A percentile compares a stretch with the other conserved stretches of the same genome.
phyloP scores from a whole-genome alignment of 495 filamentous ascomycete species.

The Xylaria telfairii region DNA sequence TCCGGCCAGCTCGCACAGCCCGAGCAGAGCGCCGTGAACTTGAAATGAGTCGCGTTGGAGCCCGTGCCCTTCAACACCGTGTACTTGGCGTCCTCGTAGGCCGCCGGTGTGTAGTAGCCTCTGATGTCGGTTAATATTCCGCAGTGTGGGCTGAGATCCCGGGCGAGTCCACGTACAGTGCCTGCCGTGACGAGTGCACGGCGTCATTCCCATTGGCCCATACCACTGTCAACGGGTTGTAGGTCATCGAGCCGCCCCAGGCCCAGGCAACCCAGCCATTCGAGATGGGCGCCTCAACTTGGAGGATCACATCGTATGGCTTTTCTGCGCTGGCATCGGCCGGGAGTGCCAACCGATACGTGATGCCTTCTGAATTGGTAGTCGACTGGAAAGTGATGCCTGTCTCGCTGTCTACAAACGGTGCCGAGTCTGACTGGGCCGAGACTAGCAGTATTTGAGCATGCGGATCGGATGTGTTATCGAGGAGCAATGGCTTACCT shows the following conservation, averaged over 20 bases:
- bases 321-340: constrained; percentile 39
- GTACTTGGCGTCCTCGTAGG: constrained; percentile 44
- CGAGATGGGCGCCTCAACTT: constrained; percentile 44
- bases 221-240: constrained; percentile 52
- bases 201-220: constrained; percentile 51
- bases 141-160: not conserved
- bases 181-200: constrained; percentile 47
- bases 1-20: constrained; percentile 54
- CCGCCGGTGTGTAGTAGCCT: constrained; percentile 51
- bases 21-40: constrained; percentile 50
- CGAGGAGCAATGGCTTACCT: constrained; percentile 2
- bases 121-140: constrained; percentile 33
- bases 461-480: not conserved
- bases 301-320: constrained; percentile 50
- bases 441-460: constrained; percentile 24
- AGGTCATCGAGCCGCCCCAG: constrained; percentile 56
- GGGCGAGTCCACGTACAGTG: constrained; percentile 43
- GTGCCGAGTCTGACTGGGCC: constrained; percentile 42
- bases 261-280: constrained; percentile 54
- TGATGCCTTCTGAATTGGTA: constrained; percentile 44
- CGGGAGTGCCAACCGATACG: constrained; percentile 50
- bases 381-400: constrained; percentile 50
- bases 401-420: constrained; percentile 46
- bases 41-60: constrained; percentile 55
- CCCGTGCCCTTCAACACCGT: constrained; percentile 49